Evolutionary conservation across 441 rosid genomes (phyloP).

Genomic region (Gossypium trilobum): DNA sequence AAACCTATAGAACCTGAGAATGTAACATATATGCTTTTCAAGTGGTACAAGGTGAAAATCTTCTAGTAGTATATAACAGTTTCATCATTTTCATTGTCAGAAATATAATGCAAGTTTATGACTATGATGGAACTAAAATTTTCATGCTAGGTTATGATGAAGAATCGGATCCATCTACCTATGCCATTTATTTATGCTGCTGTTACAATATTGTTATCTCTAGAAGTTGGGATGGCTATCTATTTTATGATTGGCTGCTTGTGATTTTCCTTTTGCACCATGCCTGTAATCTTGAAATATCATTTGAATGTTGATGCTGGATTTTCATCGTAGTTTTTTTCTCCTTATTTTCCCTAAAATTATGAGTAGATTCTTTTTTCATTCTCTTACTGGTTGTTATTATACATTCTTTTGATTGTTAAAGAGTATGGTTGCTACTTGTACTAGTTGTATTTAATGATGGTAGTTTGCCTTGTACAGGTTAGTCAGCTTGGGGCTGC

Average conservation of each 20-base stretch:
- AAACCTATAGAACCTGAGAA: not conserved
- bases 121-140: not conserved
- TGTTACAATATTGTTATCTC: not conserved
- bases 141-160: not conserved
- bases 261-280: not conserved
- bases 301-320: not conserved
- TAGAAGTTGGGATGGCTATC: not conserved
- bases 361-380: not conserved
- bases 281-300: not conserved
- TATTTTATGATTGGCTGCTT: not conserved
- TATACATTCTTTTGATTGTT: not conserved
- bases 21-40: not conserved
- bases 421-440: not conserved
- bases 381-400: not conserved
- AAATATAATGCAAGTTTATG: not conserved
- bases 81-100: not conserved
- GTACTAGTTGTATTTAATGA: not conserved
- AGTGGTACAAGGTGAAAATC: not conserved
- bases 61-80: not conserved
- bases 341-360: not conserved
- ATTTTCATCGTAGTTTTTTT: not conserved
- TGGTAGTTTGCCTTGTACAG: slow-evolving; percentile 29
- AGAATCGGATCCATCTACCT: not conserved
- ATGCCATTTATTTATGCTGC: not conserved
- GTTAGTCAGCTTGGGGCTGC: slow-evolving; percentile 85